These are phyloP conservation scores for Candida gigantensis DNA, from an alignment of 1,139 yeast genomes.

Conservation along the genomic window DNA sequence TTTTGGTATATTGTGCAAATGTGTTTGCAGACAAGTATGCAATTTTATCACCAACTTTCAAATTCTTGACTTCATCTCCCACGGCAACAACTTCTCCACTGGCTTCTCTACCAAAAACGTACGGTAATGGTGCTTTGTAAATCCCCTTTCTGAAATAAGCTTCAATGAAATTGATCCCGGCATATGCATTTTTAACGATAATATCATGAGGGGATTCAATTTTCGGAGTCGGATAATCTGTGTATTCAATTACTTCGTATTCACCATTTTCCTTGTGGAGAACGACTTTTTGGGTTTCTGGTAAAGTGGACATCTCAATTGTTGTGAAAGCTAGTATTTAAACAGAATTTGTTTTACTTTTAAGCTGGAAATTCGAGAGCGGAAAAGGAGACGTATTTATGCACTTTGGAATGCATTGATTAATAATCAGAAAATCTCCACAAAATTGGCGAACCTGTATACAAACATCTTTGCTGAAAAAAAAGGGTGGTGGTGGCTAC, in stretches of 20 bases:
- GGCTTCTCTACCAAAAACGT: slow-evolving; percentile 80
- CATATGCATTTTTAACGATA: slow-evolving; percentile 66
- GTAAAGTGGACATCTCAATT: slow-evolving; percentile 33
- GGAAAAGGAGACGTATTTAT: no score
- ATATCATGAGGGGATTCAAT: slow-evolving; percentile 54
- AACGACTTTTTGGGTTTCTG: slow-evolving; percentile 60
- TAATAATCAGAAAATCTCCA: no score
- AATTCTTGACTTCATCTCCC: slow-evolving; percentile 60
- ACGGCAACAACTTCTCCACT: slow-evolving; percentile 71
- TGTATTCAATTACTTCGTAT: slow-evolving; percentile 41
- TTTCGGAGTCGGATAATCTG: slow-evolving; percentile 58
- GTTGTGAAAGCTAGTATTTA: no score
- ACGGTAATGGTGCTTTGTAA: slow-evolving; percentile 56
- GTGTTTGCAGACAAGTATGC: slow-evolving; percentile 54
- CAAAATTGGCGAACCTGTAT: no score
- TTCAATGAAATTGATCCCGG: slow-evolving; percentile 85
- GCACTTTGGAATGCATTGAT: no score
- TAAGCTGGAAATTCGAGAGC: no score
- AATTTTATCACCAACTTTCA: slow-evolving; percentile 70
- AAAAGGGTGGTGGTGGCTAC: no score
- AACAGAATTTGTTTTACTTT: no score
- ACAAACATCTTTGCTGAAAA: no score
- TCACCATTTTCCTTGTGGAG: slow-evolving; percentile 57
- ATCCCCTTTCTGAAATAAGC: slow-evolving; percentile 78
- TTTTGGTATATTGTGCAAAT: slow-evolving; percentile 72